A percentile compares a stretch with the other conserved stretches of the same genome.
These are phyloP conservation scores for Alternaria arborescens DNA, from an alignment of 2,329 filamentous ascomycete genomes.

Conservation along the genomic window DNA sequence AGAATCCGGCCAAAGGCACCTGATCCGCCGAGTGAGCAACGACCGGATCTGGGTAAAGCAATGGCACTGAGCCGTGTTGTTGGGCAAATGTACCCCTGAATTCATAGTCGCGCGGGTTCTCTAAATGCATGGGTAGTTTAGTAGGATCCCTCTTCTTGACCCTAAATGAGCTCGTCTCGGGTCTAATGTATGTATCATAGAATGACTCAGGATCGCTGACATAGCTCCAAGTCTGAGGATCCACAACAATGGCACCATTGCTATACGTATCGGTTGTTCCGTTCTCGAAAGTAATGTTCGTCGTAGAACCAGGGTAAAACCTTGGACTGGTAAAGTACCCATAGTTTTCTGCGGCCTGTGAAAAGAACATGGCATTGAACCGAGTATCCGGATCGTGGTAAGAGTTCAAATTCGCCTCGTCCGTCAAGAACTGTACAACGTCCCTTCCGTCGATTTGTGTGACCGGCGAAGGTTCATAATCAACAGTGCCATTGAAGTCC, in stretches of 20 bases:
- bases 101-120: constrained; percentile 42
- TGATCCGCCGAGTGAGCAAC: constrained; percentile 42
- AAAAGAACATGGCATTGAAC: constrained; percentile 53
- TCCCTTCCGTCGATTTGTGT: constrained; percentile 50
- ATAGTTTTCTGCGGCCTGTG: constrained; percentile 42
- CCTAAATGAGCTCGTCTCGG: constrained; percentile 20
- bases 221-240: constrained; percentile 37
- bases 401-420: constrained; percentile 37
- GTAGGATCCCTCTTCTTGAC: constrained; percentile 39
- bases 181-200: constrained; percentile 49
- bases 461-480: constrained; percentile 46
- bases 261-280: constrained; percentile 41
- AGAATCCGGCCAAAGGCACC: constrained; percentile 57
- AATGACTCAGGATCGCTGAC: constrained; percentile 51
- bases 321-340: constrained; percentile 43
- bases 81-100: constrained; percentile 30
- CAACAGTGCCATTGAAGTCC: constrained; percentile 43
- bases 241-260: constrained; percentile 42
- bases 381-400: constrained; percentile 54
- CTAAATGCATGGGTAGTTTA: constrained; percentile 35
- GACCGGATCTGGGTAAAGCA: constrained; percentile 49
- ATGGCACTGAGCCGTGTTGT: constrained; percentile 34
- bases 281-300: constrained; percentile 48
- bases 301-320: constrained; percentile 43
- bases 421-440: constrained; percentile 45